phyloP scores from a whole-genome alignment of 2,329 filamentous ascomycete genomes.

The Plectosphaerella cucumerina region DNA sequence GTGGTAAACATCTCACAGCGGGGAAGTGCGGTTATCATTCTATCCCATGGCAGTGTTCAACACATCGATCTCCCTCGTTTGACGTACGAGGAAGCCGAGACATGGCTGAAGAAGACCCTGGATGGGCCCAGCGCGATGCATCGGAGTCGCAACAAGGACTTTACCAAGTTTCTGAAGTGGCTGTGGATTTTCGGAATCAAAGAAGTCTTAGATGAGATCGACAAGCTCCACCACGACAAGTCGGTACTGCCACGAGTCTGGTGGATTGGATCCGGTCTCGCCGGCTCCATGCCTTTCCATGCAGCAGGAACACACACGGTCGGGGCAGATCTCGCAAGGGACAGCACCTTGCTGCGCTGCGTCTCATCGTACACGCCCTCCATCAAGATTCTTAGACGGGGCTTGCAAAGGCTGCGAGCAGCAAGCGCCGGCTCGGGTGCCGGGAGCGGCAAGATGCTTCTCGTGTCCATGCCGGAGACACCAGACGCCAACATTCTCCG shows the following conservation, averaged over 20 bases:
- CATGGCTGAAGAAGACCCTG: background rate
- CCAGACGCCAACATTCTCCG: background rate
- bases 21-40: background rate
- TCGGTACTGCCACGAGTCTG: slow-evolving; percentile 6
- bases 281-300: slow-evolving; percentile 11
- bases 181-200: background rate
- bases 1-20: background rate
- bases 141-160: background rate
- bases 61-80: background rate
- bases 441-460: background rate
- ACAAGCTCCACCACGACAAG: background rate
- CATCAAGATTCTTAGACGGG: slow-evolving; percentile 2
- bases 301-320: slow-evolving; percentile 5
- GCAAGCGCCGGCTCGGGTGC: background rate
- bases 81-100: background rate
- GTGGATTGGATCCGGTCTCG: slow-evolving; percentile 11
- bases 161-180: background rate
- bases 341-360: background rate
- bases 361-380: slow-evolving; percentile 10
- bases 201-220: background rate
- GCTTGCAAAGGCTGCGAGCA: background rate
- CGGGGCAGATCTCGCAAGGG: background rate
- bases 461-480: background rate
- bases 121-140: background rate
- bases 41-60: background rate